phyloP scores from a whole-genome alignment of 371 early-diverging fungal species.

The Chytridiales sp. region DNA sequence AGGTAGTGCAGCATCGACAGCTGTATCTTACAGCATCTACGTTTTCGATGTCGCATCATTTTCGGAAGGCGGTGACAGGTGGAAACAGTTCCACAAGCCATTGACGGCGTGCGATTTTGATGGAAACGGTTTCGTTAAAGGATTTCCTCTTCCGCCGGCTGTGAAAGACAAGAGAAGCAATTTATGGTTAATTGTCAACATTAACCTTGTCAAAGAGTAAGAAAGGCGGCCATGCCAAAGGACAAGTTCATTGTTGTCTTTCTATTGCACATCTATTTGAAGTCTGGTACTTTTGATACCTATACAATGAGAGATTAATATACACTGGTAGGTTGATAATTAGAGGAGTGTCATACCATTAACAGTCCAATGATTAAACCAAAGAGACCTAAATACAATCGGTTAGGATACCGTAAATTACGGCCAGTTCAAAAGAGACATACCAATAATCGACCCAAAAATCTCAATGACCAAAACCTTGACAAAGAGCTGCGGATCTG shows the following conservation, averaged over 20 bases:
- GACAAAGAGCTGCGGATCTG: constrained; percentile 91
- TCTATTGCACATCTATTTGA: constrained; percentile 26
- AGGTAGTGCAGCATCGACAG: background rate
- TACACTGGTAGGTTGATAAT: background rate
- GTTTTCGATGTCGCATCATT: constrained; percentile 22
- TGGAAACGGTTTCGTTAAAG: constrained; percentile 30
- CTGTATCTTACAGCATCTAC: constrained; percentile 24
- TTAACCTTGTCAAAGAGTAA: too few species aligned
- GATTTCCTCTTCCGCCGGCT: constrained; percentile 22
- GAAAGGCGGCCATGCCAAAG: too few species aligned
- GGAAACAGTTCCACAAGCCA: constrained; percentile 23
- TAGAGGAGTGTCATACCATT: constrained; percentile 17
- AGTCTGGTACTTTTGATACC: constrained; percentile 28
- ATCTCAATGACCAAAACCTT: constrained; percentile 95
- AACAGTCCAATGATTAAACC: too few species aligned
- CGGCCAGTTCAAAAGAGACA: too few species aligned
- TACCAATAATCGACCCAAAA: constrained; percentile 94
- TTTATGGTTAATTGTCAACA: too few species aligned
- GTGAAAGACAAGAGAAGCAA: too few species aligned
- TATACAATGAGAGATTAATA: background rate
- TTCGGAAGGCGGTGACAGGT: background rate
- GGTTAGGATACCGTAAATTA: too few species aligned
- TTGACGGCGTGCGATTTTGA: constrained; percentile 34
- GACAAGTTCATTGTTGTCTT: too few species aligned
- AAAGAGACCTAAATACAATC: too few species aligned